A percentile compares a stretch with the other conserved stretches of the same genome.
Evolutionary conservation across 2,329 filamentous ascomycete species (phyloP).

Genomic region (Trichoderma sp.): DNA sequence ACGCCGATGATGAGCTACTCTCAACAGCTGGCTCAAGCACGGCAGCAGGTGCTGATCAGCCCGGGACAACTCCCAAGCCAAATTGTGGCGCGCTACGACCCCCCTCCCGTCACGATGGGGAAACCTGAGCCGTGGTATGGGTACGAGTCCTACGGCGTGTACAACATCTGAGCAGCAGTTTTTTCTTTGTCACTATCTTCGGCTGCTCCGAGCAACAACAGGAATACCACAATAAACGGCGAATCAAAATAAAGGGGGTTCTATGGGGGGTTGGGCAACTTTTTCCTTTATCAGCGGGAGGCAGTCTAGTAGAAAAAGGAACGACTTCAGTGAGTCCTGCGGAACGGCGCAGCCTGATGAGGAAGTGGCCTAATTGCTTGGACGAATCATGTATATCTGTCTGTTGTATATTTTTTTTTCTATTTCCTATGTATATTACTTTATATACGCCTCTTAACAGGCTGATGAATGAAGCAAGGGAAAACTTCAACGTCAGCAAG

Average conservation of each 20-base stretch:
- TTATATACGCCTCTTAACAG: too few species aligned
- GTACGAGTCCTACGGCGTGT: constrained; percentile 62
- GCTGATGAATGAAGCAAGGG: too few species aligned
- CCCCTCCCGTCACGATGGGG: constrained; percentile 41
- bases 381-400: background rate
- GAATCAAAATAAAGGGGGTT: background rate
- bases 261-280: background rate
- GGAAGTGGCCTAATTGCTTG: background rate
- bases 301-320: background rate
- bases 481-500: too few species aligned
- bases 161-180: constrained; percentile 56
- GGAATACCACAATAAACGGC: background rate
- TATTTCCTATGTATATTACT: background rate
- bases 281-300: background rate
- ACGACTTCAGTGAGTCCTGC: background rate
- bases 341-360: background rate
- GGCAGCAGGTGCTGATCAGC: constrained; percentile 44
- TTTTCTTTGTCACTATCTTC: constrained; percentile 31
- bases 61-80: constrained; percentile 36
- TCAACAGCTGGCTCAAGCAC: constrained; percentile 49
- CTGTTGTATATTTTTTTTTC: background rate
- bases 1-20: constrained; percentile 29
- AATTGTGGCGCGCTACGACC: constrained; percentile 42
- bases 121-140: constrained; percentile 58
- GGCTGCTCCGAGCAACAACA: background rate